These are phyloP conservation scores for Odonthalia washingtoniensis DNA, from an alignment of 31 red algal species.

Conservation along the genomic window DNA sequence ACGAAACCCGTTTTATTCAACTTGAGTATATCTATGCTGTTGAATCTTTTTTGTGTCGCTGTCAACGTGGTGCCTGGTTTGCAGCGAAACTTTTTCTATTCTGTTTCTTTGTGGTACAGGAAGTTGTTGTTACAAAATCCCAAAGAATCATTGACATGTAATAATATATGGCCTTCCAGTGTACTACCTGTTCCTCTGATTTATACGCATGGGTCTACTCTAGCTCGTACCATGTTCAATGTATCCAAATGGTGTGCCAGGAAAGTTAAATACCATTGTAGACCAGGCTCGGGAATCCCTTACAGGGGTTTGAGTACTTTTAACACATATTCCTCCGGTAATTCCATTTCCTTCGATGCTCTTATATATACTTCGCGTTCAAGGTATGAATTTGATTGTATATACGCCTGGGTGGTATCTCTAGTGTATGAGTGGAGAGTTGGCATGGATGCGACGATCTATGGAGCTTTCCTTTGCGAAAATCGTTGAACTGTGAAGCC, in stretches of 20 bases:
- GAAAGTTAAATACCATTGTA: not conserved
- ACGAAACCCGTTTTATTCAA: not conserved
- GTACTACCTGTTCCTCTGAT: not conserved
- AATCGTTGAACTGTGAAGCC: not conserved
- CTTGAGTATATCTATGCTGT: not conserved
- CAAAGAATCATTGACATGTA: not conserved
- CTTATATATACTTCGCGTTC: not conserved
- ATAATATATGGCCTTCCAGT: not conserved
- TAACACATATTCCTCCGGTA: not conserved
- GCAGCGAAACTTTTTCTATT: not conserved
- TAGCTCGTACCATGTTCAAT: not conserved
- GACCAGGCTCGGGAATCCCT: not conserved
- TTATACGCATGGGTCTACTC: not conserved
- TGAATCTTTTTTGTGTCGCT: not conserved
- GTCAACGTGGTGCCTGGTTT: not conserved
- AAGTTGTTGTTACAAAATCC: not conserved
- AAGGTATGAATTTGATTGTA: not conserved
- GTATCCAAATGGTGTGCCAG: not conserved
- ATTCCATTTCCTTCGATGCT: not conserved
- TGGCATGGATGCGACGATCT: not conserved
- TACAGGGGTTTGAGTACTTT: constrained; percentile 1
- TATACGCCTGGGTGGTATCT: too few species aligned
- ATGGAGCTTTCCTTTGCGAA: not conserved
- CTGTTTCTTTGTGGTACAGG: not conserved
- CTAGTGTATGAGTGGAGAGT: not conserved